Evolutionary conservation across 192 early-diverging fungal genomes (phyloP).

Genomic region (Entomortierella beljakovae): DNA sequence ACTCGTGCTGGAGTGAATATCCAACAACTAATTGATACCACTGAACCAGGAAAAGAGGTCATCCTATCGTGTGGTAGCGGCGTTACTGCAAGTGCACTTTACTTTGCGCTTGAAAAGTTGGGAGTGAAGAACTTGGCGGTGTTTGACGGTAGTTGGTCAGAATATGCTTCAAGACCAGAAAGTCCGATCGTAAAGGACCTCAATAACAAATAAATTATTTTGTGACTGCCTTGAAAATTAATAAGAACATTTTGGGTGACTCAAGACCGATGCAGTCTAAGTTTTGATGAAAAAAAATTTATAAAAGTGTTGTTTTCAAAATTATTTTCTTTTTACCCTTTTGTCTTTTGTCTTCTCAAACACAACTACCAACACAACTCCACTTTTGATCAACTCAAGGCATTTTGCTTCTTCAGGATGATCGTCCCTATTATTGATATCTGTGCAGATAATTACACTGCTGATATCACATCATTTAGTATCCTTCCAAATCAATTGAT

Average conservation of each 20-base stretch:
- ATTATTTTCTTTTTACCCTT: too few species aligned
- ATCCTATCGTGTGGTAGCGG: slow-evolving; percentile 90
- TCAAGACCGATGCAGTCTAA: background rate
- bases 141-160: slow-evolving; percentile 94
- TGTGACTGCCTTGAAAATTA: background rate
- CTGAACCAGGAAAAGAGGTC: slow-evolving; percentile 63
- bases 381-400: background rate
- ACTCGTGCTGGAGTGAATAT: slow-evolving; percentile 74
- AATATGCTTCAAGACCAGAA: slow-evolving; percentile 80
- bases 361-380: background rate
- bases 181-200: slow-evolving; percentile 74
- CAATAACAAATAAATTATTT: background rate
- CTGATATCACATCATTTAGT: slow-evolving; percentile 16
- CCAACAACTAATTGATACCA: slow-evolving; percentile 14
- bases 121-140: slow-evolving; percentile 76
- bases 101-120: slow-evolving; percentile 79
- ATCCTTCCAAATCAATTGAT: slow-evolving; percentile 47
- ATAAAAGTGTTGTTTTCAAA: background rate
- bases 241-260: background rate
- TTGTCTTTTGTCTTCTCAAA: background rate
- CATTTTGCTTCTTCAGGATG: slow-evolving; percentile 8
- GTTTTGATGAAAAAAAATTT: background rate
- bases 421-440: slow-evolving; percentile 46
- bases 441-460: slow-evolving; percentile 25
- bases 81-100: slow-evolving; percentile 86